Evolutionary conservation across 2,329 filamentous ascomycete species (phyloP).

Genomic region (Chalara sp.): DNA sequence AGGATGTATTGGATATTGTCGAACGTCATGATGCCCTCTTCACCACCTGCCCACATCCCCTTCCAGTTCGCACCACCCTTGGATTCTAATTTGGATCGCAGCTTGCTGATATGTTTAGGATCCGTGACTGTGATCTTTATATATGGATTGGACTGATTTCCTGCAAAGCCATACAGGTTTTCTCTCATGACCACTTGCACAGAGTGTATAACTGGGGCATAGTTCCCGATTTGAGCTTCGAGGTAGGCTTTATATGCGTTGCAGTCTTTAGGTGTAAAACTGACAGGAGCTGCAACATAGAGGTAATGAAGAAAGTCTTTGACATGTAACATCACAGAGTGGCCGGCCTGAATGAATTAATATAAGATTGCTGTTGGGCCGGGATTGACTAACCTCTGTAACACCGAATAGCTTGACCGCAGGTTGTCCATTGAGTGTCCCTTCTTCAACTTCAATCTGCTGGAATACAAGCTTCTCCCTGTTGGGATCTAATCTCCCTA

Average conservation of each 20-base stretch:
- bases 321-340: conserved; percentile 92
- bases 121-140: conserved; percentile 91
- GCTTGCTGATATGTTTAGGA: conserved; percentile 71
- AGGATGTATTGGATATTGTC: conserved; percentile 94
- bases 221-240: conserved; percentile 69
- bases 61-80: conserved; percentile 79
- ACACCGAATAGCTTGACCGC: conserved; percentile 92
- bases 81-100: conserved; percentile 67
- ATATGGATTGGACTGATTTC: conserved; percentile 86
- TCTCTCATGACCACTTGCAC: conserved; percentile 79
- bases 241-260: conserved; percentile 72
- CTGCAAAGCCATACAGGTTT: conserved; percentile 90
- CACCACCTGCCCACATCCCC: conserved; percentile 68
- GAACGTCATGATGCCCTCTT: conserved; percentile 76
- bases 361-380: not conserved
- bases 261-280: conserved; percentile 74
- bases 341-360: conserved; percentile 47
- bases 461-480: conserved; percentile 79
- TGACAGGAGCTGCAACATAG: conserved; percentile 80
- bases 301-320: conserved; percentile 95
- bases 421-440: conserved; percentile 66
- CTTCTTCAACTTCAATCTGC: conserved; percentile 92
- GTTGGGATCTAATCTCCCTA: conserved; percentile 54
- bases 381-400: conserved; percentile 52
- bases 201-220: conserved; percentile 68